Evolutionary conservation across 768 basidiomycete species (phyloP).

Genomic region (Tylopilus plumbeoviolaceoides): DNA sequence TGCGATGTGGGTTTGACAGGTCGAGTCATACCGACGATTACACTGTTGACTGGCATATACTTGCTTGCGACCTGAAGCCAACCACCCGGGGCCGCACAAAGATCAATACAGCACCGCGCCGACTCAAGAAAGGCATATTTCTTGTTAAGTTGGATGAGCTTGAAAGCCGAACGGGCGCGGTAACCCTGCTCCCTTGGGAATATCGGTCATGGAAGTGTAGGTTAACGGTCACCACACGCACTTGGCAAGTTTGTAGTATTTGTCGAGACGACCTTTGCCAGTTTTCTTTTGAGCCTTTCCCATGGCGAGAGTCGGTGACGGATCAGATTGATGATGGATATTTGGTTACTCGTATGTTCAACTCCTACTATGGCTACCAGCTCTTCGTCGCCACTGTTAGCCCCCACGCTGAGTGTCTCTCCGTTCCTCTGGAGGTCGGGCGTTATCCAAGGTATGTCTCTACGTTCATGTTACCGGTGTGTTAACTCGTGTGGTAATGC

Average conservation of each 20-base stretch:
- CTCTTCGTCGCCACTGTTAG: conserved; percentile 30
- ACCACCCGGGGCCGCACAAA: conserved; percentile 98
- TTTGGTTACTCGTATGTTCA: conserved; percentile 4
- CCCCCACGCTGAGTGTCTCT: conserved; percentile 10
- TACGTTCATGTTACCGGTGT: neutral
- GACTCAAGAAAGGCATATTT: conserved; percentile 91
- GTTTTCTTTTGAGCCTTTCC: conserved; percentile 90
- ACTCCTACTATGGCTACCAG: conserved; percentile 18
- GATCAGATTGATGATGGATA: conserved; percentile 12
- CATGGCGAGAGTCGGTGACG: conserved; percentile 38
- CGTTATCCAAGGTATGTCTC: conserved; percentile 36
- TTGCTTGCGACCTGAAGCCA: conserved; percentile 99
- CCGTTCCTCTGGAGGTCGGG: conserved; percentile 42
- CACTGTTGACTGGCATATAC: conserved; percentile 90
- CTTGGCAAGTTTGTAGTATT: conserved; percentile 97
- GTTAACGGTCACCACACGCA: conserved; percentile 26
- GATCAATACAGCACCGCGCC: conserved; percentile 91
- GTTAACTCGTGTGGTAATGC: neutral
- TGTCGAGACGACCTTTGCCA: conserved; percentile 92
- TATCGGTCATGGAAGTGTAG: conserved; percentile 6
- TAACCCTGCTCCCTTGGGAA: conserved; percentile 90
- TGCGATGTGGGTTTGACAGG: conserved; percentile 1
- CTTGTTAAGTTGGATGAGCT: conserved; percentile 97
- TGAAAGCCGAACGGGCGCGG: conserved; percentile 98
- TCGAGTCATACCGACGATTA: conserved; percentile 73